These are phyloP conservation scores for Neurospora hispaniola DNA, from an alignment of 495 filamentous ascomycete genomes.

Conservation along the genomic window DNA sequence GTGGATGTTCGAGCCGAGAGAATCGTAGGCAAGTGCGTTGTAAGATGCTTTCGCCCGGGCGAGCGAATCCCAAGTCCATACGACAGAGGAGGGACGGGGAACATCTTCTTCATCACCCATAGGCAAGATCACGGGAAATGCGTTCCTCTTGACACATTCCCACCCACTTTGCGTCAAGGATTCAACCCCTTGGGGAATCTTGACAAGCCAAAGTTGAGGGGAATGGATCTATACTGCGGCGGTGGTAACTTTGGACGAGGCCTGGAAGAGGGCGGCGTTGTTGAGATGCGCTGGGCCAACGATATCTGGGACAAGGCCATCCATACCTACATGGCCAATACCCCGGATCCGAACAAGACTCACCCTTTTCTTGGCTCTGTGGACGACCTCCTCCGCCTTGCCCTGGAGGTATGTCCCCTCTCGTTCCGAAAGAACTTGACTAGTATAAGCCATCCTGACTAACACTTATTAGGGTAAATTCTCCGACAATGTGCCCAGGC, in stretches of 20 bases:
- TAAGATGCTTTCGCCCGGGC: constrained; percentile 40
- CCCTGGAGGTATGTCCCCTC: constrained; percentile 23
- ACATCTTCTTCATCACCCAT: constrained; percentile 51
- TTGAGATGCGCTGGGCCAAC: constrained; percentile 52
- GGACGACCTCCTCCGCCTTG: constrained; percentile 50
- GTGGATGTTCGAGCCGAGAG: constrained; percentile 25
- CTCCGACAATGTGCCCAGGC: constrained; percentile 33
- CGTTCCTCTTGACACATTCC: constrained; percentile 19
- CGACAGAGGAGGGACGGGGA: constrained; percentile 47
- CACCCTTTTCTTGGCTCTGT: constrained; percentile 56
- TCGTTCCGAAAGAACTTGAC: background rate
- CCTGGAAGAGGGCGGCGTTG: constrained; percentile 57
- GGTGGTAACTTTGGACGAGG: constrained; percentile 65
- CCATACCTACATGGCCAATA: constrained; percentile 59
- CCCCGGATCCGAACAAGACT: constrained; percentile 9
- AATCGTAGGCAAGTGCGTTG: constrained; percentile 44
- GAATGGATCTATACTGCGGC: constrained; percentile 62
- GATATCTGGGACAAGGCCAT: constrained; percentile 53
- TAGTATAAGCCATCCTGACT: background rate
- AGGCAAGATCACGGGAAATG: constrained; percentile 11
- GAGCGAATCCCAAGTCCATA: constrained; percentile 51
- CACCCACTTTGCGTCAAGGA: constrained; percentile 40
- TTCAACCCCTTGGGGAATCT: constrained; percentile 32
- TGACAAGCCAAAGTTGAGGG: constrained; percentile 29
- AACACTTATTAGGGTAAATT: constrained; percentile 24